A percentile compares a stretch with the other conserved stretches of the same genome.
These are phyloP conservation scores for Parietichytrium sp. DNA, from an alignment of 108 stramenopile species.

Conservation along the genomic window DNA sequence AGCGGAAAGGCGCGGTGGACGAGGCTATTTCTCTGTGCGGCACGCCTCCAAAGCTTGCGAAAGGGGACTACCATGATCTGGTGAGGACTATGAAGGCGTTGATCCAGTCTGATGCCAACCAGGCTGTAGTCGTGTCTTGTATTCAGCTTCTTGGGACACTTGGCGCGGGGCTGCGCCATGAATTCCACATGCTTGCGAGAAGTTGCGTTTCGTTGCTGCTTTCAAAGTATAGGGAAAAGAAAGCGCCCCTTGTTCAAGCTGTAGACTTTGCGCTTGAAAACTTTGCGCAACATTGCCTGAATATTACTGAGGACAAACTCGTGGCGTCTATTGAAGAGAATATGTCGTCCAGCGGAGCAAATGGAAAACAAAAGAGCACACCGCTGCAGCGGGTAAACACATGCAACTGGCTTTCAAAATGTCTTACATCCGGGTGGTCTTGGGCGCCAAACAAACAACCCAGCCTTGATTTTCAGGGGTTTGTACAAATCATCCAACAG, in stretches of 20 bases:
- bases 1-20: background rate
- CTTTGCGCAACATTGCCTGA: slow-evolving; percentile 3
- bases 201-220: background rate
- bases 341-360: background rate
- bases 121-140: background rate
- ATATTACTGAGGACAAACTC: background rate
- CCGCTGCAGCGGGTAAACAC: slow-evolving; percentile 13
- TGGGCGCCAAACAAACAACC: background rate
- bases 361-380: slow-evolving; percentile 22
- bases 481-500: background rate
- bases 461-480: background rate
- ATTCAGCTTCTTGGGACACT: background rate
- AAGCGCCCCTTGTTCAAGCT: background rate
- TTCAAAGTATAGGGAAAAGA: background rate
- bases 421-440: background rate
- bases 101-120: slow-evolving; percentile 6
- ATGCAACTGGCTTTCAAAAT: background rate
- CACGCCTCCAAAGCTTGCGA: background rate
- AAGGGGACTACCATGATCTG: slow-evolving; percentile 3
- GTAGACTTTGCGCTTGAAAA: background rate
- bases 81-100: background rate
- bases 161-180: background rate
- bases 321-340: slow-evolving; percentile 26
- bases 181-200: slow-evolving; percentile 2
- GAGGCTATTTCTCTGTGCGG: slow-evolving; percentile 4